Evolutionary conservation across 495 filamentous ascomycete species (phyloP).

Genomic region (Aspergillus ostianus): DNA sequence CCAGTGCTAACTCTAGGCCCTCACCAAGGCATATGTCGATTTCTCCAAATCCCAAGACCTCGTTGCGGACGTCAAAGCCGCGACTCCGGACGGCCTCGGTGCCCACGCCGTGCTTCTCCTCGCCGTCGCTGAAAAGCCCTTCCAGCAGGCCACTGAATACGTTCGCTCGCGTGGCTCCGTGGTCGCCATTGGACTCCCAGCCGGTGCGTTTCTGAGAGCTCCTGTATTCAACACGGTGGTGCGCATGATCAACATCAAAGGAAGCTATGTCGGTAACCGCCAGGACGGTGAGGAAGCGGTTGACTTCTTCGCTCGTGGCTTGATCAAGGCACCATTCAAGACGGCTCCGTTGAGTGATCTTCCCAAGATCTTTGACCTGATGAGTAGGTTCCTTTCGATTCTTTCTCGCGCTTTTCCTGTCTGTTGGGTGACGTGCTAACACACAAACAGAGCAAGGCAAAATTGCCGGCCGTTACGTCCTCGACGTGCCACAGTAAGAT

Average conservation of each 20-base stretch:
- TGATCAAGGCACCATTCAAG: slow-evolving; percentile 88
- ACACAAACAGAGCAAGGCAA: slow-evolving; percentile 54
- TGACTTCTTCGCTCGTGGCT: slow-evolving; percentile 79
- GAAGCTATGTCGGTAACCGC: slow-evolving; percentile 87
- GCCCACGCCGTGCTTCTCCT: slow-evolving; percentile 86
- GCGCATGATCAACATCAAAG: slow-evolving; percentile 89
- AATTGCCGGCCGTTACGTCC: slow-evolving; percentile 86
- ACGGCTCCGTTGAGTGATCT: slow-evolving; percentile 73
- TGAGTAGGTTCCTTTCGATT: slow-evolving; percentile 42
- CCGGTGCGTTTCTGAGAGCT: slow-evolving; percentile 71
- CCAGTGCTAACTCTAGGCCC: slow-evolving; percentile 10
- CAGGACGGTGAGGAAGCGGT: slow-evolving; percentile 81
- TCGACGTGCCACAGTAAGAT: slow-evolving; percentile 61
- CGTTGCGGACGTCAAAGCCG: slow-evolving; percentile 76
- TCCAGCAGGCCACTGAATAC: slow-evolving; percentile 89
- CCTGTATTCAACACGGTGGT: slow-evolving; percentile 85
- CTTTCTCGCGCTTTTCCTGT: background rate
- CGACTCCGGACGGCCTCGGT: slow-evolving; percentile 74
- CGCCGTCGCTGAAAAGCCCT: slow-evolving; percentile 83
- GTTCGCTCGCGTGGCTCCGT: slow-evolving; percentile 75
- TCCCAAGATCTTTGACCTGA: slow-evolving; percentile 70
- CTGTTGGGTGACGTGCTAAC: slow-evolving; percentile 3
- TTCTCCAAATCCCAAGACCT: slow-evolving; percentile 70
- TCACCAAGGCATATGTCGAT: slow-evolving; percentile 61
- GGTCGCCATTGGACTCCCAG: slow-evolving; percentile 83